Evolutionary conservation across 768 basidiomycete genomes (phyloP), one percentile per base, ranked within the genome.

Genomic region (Ephemerocybe angulata): DNA sequence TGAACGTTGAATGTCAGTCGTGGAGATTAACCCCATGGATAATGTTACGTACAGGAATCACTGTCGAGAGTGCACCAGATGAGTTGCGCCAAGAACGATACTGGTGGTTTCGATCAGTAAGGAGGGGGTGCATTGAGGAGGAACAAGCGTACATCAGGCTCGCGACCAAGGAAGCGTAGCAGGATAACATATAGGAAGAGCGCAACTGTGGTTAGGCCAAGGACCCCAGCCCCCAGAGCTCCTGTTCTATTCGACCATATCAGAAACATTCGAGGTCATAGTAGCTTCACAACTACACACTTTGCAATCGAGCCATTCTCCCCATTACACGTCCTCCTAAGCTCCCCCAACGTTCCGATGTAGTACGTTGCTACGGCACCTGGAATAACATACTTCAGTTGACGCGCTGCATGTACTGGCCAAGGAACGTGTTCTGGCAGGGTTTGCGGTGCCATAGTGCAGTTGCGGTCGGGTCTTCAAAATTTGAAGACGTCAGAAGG

Each of bases 311-410:
- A 72, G 13, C 70, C 73, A 57, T 65, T 67, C 52, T 64, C 65
- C 22, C 69, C 63, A 17, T 73, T 65, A 4, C 74, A 63, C 22
- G 86, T 63, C 35, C 62, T 61, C 68, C 75, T 74, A 58, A 88
- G 74, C 61, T 81, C 69, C 38, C 74, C 68, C 31, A 82, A 66
- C 11, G 85, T 85, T 29, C 78, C 76, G 28, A 90, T 72, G 63
- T 81, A 80, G 65, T 83, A 85, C 3, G 87, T 88, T 62, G 84
- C 59, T 37, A 70, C 63, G 1, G 75, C 83, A 11, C 89, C 88
- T n/a, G 89, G 88, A 11, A 90, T 62, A 43, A 89, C 81, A 53
- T 90, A 84, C 65, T 90, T 88, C 64, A 90, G 78, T 72, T 90
- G 88, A 48, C 80, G 77, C 53, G 81, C 65, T 1, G 83, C 80